phyloP scores from a whole-genome alignment of 176 grass and related monocot species.

The Aegilops bicornis region DNA sequence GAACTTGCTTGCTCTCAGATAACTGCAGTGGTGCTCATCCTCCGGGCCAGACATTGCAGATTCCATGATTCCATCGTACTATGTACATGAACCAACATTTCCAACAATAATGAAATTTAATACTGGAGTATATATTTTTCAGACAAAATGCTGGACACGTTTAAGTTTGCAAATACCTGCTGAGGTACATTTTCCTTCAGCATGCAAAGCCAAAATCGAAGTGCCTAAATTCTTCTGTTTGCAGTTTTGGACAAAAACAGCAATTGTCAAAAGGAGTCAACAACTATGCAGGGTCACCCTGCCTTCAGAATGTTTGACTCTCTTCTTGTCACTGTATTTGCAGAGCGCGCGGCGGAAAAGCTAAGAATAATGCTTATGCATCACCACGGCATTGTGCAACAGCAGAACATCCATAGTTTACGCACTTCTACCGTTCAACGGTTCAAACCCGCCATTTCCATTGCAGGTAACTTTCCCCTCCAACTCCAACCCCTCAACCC shows the following conservation, averaged over 20 bases:
- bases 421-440: neutral
- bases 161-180: neutral
- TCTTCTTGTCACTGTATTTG: neutral
- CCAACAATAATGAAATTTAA: neutral
- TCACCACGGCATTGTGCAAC: neutral
- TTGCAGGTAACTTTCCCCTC: neutral
- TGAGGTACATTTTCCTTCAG: neutral
- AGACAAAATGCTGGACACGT: neutral
- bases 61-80: conserved; percentile 6
- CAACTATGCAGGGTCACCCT: neutral
- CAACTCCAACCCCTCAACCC: neutral
- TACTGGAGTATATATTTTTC: neutral
- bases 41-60: neutral
- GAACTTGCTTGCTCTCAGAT: neutral
- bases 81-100: neutral
- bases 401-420: neutral
- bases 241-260: neutral
- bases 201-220: neutral
- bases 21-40: neutral
- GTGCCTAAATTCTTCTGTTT: neutral
- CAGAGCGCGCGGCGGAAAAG: neutral
- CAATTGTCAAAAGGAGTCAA: neutral
- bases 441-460: neutral
- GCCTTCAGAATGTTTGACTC: neutral
- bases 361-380: neutral